phyloP scores from a whole-genome alignment of 225 moss, liverwort and hornwort species.

The Pseudoscleropodium purum region DNA sequence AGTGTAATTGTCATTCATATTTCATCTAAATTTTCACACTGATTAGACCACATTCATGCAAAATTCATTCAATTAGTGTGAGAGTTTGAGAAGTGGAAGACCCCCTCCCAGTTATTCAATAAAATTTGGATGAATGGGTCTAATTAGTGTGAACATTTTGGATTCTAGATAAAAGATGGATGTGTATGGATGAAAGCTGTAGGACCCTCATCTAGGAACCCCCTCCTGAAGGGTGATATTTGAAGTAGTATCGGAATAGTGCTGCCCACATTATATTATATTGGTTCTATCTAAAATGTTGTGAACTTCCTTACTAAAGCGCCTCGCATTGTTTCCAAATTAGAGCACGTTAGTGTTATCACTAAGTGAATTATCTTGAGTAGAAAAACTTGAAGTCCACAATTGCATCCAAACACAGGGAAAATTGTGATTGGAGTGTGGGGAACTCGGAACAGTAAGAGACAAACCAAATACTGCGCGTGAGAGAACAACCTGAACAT shows the following conservation, averaged over 20 bases:
- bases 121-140: neutral
- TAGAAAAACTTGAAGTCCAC: neutral
- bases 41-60: neutral
- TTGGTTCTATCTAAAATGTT: neutral
- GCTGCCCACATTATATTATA: neutral
- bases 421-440: neutral
- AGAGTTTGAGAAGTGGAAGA: neutral
- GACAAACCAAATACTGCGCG: neutral
- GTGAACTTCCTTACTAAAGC: neutral
- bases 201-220: neutral
- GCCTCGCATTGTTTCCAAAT: neutral
- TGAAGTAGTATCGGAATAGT: neutral
- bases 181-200: neutral
- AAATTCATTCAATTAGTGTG: neutral
- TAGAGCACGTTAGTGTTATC: neutral
- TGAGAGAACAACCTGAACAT: slow-evolving; percentile 33
- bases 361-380: neutral
- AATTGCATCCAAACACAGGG: neutral
- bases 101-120: neutral
- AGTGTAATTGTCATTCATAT: neutral
- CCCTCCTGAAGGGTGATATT: neutral
- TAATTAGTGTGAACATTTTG: neutral
- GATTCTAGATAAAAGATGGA: neutral
- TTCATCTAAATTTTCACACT: neutral
- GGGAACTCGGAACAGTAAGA: neutral